phyloP scores from a whole-genome alignment of 148 eudicot species.

The Talinum fruticosum region DNA sequence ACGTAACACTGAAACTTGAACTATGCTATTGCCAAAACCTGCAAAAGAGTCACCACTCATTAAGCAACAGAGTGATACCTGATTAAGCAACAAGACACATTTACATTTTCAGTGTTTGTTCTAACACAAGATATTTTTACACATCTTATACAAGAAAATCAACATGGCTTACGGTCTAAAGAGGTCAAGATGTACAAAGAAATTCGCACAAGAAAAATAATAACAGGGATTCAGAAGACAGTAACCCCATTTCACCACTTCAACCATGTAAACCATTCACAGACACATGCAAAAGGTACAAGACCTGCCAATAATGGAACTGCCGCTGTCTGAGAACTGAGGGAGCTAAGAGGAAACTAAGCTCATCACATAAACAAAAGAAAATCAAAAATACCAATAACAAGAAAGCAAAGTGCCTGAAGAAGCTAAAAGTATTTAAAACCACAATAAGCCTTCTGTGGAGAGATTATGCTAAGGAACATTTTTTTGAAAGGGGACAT shows the following conservation, averaged over 20 bases:
- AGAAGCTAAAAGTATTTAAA: too few species aligned
- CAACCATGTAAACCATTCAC: not conserved
- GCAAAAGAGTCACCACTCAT: slow-evolving; percentile 3
- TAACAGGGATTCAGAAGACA: too few species aligned
- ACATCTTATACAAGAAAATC: not conserved
- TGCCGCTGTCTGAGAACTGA: not conserved
- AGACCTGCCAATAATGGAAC: not conserved
- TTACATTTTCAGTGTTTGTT: not conserved
- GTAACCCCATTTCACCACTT: not conserved
- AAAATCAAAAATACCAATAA: not conserved
- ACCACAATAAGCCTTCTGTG: too few species aligned
- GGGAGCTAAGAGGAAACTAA: not conserved
- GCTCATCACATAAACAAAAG: slow-evolving; percentile 1
- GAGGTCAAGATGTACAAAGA: not conserved
- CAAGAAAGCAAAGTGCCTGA: not conserved
- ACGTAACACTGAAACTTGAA: slow-evolving; percentile 7
- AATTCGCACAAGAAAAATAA: not conserved
- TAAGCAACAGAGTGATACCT: not conserved
- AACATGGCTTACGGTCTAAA: not conserved
- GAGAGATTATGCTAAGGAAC: too few species aligned
- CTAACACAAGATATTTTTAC: not conserved
- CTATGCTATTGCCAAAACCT: slow-evolving; percentile 21
- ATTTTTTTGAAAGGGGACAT: too few species aligned
- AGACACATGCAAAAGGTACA: not conserved
- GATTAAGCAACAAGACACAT: slow-evolving; percentile 1